phyloP scores from a whole-genome alignment of 345 rosid genomes.

The Bruguiera gymnorhiza region DNA sequence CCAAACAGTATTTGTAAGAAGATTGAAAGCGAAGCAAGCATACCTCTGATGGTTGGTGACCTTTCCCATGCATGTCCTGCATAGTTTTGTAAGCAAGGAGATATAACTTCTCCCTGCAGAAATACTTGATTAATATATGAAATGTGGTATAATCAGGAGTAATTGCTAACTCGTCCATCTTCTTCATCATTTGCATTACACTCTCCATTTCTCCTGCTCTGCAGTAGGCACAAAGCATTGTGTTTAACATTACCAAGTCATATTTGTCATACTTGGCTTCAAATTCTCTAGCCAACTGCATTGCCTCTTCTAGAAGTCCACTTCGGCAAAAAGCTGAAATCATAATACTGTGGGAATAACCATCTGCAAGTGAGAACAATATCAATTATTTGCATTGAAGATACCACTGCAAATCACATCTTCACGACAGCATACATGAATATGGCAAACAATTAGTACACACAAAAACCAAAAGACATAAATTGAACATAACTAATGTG shows the following conservation, averaged over 20 bases:
- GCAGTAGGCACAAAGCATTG: constrained; percentile 88
- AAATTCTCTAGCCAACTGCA: constrained; percentile 63
- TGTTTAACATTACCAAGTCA: constrained; percentile 77
- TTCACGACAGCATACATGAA: background rate
- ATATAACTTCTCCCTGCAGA: constrained; percentile 72
- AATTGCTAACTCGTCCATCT: constrained; percentile 75
- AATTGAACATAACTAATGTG: background rate
- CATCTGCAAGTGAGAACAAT: constrained; percentile 50
- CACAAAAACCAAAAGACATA: background rate
- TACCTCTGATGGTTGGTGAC: constrained; percentile 85
- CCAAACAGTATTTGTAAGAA: background rate
- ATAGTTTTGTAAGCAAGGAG: constrained; percentile 76
- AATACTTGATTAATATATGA: constrained; percentile 74
- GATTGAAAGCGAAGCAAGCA: constrained; percentile 4
- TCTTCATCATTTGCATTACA: constrained; percentile 77
- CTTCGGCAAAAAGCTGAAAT: constrained; percentile 76
- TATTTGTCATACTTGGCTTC: constrained; percentile 63
- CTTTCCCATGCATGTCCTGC: constrained; percentile 81
- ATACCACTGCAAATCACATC: constrained; percentile 5
- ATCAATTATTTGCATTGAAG: background rate
- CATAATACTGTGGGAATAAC: constrained; percentile 91
- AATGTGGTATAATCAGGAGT: constrained; percentile 74
- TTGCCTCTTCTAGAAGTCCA: constrained; percentile 81
- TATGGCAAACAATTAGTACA: background rate
- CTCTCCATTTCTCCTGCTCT: constrained; percentile 84